phyloP scores from a whole-genome alignment of 441 rosid species.

The Kokia cookei region DNA sequence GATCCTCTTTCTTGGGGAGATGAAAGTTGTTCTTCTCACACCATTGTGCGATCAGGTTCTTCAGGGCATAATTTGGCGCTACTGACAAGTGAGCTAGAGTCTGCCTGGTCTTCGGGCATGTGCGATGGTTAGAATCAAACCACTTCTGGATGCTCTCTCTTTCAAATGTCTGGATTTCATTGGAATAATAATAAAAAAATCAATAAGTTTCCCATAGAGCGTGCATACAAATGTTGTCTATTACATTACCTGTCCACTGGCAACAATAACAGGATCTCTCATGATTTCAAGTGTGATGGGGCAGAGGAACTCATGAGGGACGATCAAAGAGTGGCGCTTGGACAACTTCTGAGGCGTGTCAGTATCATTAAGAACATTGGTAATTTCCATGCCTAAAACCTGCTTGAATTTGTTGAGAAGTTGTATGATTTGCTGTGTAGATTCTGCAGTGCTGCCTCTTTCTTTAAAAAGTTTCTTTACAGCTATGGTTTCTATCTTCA shows the following conservation, averaged over 20 bases:
- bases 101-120: slow-evolving; percentile 82
- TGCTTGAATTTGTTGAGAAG: background rate
- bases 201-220: background rate
- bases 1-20: slow-evolving; percentile 39
- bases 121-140: slow-evolving; percentile 61
- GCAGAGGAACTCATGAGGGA: background rate
- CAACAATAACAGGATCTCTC: background rate
- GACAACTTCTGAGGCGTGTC: background rate
- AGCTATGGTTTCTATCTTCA: background rate
- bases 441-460: background rate
- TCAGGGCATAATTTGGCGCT: slow-evolving; percentile 72
- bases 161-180: background rate
- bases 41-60: slow-evolving; percentile 70
- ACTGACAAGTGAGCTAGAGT: slow-evolving; percentile 45
- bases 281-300: background rate
- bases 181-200: background rate
- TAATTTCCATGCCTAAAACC: background rate
- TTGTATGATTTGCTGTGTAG: background rate
- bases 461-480: background rate
- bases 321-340: background rate
- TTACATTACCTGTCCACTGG: background rate
- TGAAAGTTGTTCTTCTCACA: slow-evolving; percentile 56
- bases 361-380: background rate
- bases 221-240: no score
- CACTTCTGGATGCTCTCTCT: slow-evolving; percentile 67